Percentiles rank a stretch among this genome's conserved stretches.
phyloP scores from a whole-genome alignment of 2,329 filamentous ascomycete genomes.

The Trichoderma arundinaceum region DNA sequence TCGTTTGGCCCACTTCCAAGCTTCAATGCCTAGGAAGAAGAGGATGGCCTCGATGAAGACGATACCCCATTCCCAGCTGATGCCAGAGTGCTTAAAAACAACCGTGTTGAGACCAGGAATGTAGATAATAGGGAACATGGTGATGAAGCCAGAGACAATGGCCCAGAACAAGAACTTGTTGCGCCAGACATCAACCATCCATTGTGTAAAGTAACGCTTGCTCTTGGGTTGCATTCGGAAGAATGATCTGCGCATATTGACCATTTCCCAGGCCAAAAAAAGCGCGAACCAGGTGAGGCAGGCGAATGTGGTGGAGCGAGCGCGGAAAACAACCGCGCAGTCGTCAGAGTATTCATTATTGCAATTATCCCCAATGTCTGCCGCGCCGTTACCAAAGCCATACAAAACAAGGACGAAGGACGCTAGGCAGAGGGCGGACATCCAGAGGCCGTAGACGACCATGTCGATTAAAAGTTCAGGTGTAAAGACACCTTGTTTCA shows the following conservation, averaged over 20 bases:
- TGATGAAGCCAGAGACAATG: conserved; percentile 53
- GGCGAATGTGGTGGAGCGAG: background rate
- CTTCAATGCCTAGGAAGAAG: conserved; percentile 64
- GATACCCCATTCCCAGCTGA: conserved; percentile 66
- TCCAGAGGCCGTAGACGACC: background rate
- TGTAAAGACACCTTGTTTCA: background rate
- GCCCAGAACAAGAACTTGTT: conserved; percentile 74
- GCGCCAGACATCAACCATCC: conserved; percentile 69
- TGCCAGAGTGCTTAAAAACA: conserved; percentile 63
- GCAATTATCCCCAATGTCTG: background rate
- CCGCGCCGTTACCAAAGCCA: background rate
- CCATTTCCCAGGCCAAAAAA: background rate
- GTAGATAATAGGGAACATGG: background rate
- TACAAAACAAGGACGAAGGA: background rate
- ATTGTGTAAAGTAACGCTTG: conserved; percentile 62
- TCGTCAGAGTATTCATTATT: background rate
- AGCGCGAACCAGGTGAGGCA: background rate
- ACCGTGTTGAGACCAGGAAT: conserved; percentile 48
- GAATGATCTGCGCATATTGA: conserved; percentile 52
- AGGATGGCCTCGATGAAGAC: conserved; percentile 59
- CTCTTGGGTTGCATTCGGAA: conserved; percentile 70
- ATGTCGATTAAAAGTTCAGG: background rate
- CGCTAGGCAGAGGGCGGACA: background rate
- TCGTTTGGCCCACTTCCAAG: conserved; percentile 64
- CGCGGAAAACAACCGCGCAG: background rate